phyloP scores from a whole-genome alignment of 2,329 filamentous ascomycete genomes.

The Aspergillus candidus region DNA sequence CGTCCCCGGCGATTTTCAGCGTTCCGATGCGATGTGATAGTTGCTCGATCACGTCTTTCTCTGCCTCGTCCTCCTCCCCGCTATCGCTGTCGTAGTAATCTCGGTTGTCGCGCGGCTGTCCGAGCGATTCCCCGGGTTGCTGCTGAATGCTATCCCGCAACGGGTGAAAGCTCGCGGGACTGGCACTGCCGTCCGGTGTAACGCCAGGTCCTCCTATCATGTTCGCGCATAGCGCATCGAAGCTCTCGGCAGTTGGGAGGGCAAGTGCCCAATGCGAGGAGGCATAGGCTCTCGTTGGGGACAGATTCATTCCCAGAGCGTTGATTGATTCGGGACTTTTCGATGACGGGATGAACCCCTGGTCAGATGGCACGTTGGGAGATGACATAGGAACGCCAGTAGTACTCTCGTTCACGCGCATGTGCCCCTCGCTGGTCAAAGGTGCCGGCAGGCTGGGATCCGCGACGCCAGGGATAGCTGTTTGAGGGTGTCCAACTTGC shows the following conservation, averaged over 20 bases:
- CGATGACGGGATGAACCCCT: conserved; percentile 8
- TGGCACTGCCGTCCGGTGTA: conserved; percentile 19
- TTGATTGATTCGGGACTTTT: conserved; percentile 15
- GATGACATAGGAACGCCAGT: conserved; percentile 7
- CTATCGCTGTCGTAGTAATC: conserved; percentile 28
- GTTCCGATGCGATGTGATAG: conserved; percentile 41
- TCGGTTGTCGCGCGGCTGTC: conserved; percentile 16
- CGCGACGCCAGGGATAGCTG: conserved; percentile 3
- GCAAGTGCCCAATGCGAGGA: conserved; percentile 29
- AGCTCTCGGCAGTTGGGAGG: conserved; percentile 32
- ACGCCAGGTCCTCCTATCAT: conserved; percentile 17
- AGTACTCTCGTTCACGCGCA: conserved; percentile 1
- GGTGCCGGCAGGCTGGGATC: conserved; percentile 10
- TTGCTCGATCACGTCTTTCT: conserved; percentile 39
- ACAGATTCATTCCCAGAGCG: conserved; percentile 18
- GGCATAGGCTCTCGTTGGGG: conserved; percentile 17
- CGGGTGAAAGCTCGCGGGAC: conserved; percentile 21
- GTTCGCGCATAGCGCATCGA: conserved; percentile 31
- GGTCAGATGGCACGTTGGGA: conserved; percentile 10
- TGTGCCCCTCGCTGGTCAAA: conserved; percentile 9
- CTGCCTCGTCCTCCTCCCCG: conserved; percentile 34
- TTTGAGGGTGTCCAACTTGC: background rate
- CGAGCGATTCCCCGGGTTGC: conserved; percentile 18
- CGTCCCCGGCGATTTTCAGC: conserved; percentile 39
- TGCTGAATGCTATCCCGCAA: conserved; percentile 22